Conservation (phyloP, 2,329 filamentous ascomycete genomes). For the Fusarium sp. region DNA sequence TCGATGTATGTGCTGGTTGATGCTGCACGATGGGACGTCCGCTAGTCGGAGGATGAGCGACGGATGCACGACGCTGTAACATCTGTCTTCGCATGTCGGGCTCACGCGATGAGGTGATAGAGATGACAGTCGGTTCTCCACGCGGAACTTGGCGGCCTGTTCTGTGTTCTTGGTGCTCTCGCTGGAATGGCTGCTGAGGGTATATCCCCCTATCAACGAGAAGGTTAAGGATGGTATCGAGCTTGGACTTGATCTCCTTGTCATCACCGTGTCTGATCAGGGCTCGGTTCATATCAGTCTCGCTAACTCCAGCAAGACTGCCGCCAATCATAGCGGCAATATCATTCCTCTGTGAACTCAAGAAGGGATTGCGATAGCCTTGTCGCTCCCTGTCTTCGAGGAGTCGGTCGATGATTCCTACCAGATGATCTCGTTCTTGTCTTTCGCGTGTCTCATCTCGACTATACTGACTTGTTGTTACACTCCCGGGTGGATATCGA, state of each 20-base stretch:
- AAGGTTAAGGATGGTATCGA: constrained; percentile 10
- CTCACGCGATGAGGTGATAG: not conserved
- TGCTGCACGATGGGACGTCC: not conserved
- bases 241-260: constrained; percentile 1
- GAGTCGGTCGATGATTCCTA: not conserved
- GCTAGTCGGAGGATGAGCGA: not conserved
- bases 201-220: not conserved
- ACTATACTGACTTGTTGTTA: not conserved
- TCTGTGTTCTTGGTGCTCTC: not conserved
- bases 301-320: not conserved
- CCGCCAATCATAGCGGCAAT: not conserved
- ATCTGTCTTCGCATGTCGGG: not conserved
- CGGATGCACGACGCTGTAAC: not conserved
- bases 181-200: not conserved
- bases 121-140: not conserved
- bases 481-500: not conserved
- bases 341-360: not conserved
- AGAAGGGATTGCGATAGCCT: not conserved
- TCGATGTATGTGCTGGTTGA: not conserved
- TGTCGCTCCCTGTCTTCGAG: constrained; percentile 5
- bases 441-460: constrained; percentile 9
- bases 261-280: not conserved
- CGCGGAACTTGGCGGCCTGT: not conserved
- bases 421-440: constrained; percentile 6
- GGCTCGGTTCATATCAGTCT: not conserved